Evolutionary conservation across 306 rosid genomes (phyloP).

Genomic region (Fragaria vesca): DNA sequence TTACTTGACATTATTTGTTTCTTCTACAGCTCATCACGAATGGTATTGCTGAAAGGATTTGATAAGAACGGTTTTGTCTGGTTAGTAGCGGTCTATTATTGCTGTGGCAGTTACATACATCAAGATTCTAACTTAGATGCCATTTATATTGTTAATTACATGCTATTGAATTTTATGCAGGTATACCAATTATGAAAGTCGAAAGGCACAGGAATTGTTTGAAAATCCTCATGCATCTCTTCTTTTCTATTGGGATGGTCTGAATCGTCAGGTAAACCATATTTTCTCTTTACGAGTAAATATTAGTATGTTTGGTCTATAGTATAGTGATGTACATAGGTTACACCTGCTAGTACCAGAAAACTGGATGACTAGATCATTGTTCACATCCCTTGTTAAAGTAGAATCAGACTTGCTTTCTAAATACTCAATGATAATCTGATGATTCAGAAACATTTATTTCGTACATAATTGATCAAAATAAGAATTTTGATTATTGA

Average conservation of each 20-base stretch:
- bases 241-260: slow-evolving; percentile 88
- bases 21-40: slow-evolving; percentile 78
- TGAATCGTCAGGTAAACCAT: slow-evolving; percentile 67
- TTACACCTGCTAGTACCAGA: background rate
- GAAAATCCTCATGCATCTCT: slow-evolving; percentile 86
- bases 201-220: slow-evolving; percentile 64
- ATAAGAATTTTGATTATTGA: background rate
- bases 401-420: background rate
- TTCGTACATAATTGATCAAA: background rate
- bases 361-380: background rate
- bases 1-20: slow-evolving; percentile 30
- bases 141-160: slow-evolving; percentile 24
- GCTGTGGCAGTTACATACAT: slow-evolving; percentile 17
- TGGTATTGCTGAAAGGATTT: slow-evolving; percentile 85
- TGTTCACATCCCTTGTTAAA: background rate
- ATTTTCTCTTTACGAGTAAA: slow-evolving; percentile 2
- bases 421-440: background rate
- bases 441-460: background rate
- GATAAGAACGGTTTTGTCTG: slow-evolving; percentile 93
- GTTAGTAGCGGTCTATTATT: slow-evolving; percentile 45
- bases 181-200: slow-evolving; percentile 94
- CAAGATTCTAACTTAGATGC: slow-evolving; percentile 1
- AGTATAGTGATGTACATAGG: slow-evolving; percentile 7
- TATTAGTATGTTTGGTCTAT: background rate
- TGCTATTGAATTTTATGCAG: slow-evolving; percentile 44